phyloP scores from a whole-genome alignment of 2,329 filamentous ascomycete genomes.

The Hymenoscyphus repandus region DNA sequence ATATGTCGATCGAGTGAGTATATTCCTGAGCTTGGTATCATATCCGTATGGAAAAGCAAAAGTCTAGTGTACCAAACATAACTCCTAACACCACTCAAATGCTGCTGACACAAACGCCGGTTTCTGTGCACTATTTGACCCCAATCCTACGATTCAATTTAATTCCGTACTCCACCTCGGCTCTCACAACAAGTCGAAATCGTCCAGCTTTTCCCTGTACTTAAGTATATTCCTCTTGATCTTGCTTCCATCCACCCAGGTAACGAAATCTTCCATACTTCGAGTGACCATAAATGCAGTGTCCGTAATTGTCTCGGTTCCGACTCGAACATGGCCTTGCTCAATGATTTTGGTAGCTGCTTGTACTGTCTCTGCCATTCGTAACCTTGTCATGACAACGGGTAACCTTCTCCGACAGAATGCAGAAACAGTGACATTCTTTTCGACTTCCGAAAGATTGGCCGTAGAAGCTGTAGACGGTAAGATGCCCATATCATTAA shows the following conservation, averaged over 20 bases:
- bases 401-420: constrained; percentile 80
- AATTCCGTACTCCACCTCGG: background rate
- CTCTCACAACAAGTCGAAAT: constrained; percentile 79
- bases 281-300: constrained; percentile 84
- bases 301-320: constrained; percentile 85
- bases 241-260: constrained; percentile 94
- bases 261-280: constrained; percentile 92
- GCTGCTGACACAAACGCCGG: background rate
- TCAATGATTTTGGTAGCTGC: constrained; percentile 84
- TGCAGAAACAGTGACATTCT: constrained; percentile 81
- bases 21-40: background rate
- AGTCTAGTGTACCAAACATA: background rate
- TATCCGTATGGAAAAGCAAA: background rate
- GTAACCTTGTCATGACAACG: constrained; percentile 82
- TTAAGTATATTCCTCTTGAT: constrained; percentile 94
- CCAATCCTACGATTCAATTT: background rate
- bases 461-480: constrained; percentile 57
- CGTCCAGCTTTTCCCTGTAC: constrained; percentile 91
- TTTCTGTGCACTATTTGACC: background rate
- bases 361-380: constrained; percentile 89
- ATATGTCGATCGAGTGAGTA: too few species aligned
- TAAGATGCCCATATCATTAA: constrained; percentile 87
- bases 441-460: constrained; percentile 79
- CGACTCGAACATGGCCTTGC: constrained; percentile 88
- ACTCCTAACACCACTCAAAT: background rate